Base-by-base conservation (phyloP, 306 rosid genomes). In the Neltuma alba region DNA sequence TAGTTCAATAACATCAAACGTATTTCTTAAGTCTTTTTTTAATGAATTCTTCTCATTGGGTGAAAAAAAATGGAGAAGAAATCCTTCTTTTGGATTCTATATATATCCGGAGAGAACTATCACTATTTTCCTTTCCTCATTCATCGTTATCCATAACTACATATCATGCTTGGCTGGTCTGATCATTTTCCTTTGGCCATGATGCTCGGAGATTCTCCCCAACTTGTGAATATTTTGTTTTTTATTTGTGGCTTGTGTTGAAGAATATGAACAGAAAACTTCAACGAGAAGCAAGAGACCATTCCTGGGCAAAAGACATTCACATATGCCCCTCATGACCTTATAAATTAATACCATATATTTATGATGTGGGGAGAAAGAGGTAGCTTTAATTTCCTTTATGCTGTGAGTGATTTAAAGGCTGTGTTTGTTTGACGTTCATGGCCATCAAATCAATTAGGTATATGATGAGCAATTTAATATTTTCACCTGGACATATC, bases 201-300 rank as follows among this genome's bases (percentile, higher is more conserved):
- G 89, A 77, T 84, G 86, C 83, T 83, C 60, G 76, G 69, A 79
- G 84, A 87, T 84, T 90, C 92, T 88, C 92, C 81, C 85, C 92
- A 83, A 81, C 87, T 90, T 90, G 91, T 79, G 85, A 88, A 80
- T 78, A 47, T 80, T 73, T 80, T 86, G 79, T 72, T 70, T 74
- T 13, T 34, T 64, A 8, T 64, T 7, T 34, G 23, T 64, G 12
- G 40, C 11, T 18, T 18, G 21, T 65, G 82, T 77, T 62, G 83
- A 84, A 79, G 92, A 90, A 85, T 89, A 85, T 89, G 31, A 83
- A 82, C 30, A 77, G 64, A 84, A 76, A 81, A 64, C 94, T 84
- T 87, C 78, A 77, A 37, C 75, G 3, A 37, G 85, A 88, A 90
- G 91, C 73, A 82, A 81, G 86, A 76, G 85, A 80, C 85, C 81